Evolutionary conservation across 257 asterid species (phyloP).

Genomic region (Ballota nigra): DNA sequence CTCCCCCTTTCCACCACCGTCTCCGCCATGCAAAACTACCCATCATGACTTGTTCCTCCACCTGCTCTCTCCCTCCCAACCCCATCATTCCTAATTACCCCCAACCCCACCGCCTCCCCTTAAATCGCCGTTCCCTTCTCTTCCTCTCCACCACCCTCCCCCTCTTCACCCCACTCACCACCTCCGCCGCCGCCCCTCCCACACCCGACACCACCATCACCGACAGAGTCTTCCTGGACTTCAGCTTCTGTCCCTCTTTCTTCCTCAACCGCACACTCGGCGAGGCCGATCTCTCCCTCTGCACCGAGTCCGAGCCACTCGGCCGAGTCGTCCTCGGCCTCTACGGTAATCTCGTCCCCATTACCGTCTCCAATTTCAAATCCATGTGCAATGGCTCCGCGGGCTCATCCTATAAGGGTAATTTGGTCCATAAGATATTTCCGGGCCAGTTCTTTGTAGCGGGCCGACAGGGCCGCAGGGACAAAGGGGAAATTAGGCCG

Average conservation of each 20-base stretch:
- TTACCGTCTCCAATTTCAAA: conserved; percentile 80
- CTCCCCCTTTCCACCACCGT: conserved; percentile 15
- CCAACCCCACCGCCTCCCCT: conserved; percentile 27
- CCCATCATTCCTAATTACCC: conserved; percentile 17
- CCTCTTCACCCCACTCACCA: conserved; percentile 36
- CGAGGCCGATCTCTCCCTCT: conserved; percentile 62
- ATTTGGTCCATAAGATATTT: conserved; percentile 64
- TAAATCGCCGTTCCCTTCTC: conserved; percentile 63
- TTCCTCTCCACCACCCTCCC: conserved; percentile 56
- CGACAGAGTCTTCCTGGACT: conserved; percentile 78
- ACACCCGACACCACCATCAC: conserved; percentile 74
- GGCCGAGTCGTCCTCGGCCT: conserved; percentile 84
- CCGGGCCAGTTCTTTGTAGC: conserved; percentile 84
- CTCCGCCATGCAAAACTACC: conserved; percentile 46
- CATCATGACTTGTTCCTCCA: conserved; percentile 56
- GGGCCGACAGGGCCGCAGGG: conserved; percentile 78
- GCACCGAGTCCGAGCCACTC: conserved; percentile 58
- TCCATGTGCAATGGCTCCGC: conserved; percentile 74
- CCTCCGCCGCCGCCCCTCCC: conserved; percentile 37
- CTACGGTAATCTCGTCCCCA: conserved; percentile 76
- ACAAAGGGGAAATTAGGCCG: conserved; percentile 78
- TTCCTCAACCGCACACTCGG: conserved; percentile 74
- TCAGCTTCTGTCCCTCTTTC: conserved; percentile 78
- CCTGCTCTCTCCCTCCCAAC: conserved; percentile 20
- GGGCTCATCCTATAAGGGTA: conserved; percentile 81